These are phyloP conservation scores for Castanospermum australe DNA, from an alignment of 306 rosid genomes.

Conservation along the genomic window DNA sequence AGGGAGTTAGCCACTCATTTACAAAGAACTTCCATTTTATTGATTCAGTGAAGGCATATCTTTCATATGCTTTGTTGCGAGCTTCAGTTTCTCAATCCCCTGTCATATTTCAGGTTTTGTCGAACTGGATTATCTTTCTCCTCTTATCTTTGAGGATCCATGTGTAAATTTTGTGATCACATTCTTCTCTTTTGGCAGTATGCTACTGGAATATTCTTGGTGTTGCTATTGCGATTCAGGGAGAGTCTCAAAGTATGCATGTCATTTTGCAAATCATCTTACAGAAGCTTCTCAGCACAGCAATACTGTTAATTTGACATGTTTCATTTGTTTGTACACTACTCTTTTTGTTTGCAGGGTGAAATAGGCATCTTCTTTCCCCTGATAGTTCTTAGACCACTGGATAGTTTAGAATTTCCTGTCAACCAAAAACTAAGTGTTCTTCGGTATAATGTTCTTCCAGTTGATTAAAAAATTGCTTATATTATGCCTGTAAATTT, in stretches of 20 bases:
- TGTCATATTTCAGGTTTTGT: slow-evolving; percentile 90
- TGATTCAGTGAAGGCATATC: slow-evolving; percentile 99
- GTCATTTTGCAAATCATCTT: slow-evolving; percentile 34
- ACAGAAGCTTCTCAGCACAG: slow-evolving; percentile 17
- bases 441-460: slow-evolving; percentile 69
- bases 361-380: slow-evolving; percentile 99
- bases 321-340: slow-evolving; percentile 14
- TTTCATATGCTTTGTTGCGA: slow-evolving; percentile 91
- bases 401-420: slow-evolving; percentile 79
- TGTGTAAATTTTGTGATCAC: slow-evolving; percentile 28
- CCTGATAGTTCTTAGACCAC: slow-evolving; percentile 85
- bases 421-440: slow-evolving; percentile 88
- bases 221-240: slow-evolving; percentile 91
- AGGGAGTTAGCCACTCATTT: slow-evolving; percentile 93
- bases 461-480: slow-evolving; percentile 24
- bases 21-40: slow-evolving; percentile 95
- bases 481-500: background rate
- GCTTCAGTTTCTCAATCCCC: slow-evolving; percentile 96
- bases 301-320: slow-evolving; percentile 30
- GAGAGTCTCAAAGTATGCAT: slow-evolving; percentile 94
- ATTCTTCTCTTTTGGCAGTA: slow-evolving; percentile 65
- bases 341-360: slow-evolving; percentile 65
- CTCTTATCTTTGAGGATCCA: slow-evolving; percentile 7
- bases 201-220: slow-evolving; percentile 90
- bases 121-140: slow-evolving; percentile 14